Evolutionary conservation across 2,329 filamentous ascomycete genomes (phyloP).

Genomic region (Fusarium graminum): DNA sequence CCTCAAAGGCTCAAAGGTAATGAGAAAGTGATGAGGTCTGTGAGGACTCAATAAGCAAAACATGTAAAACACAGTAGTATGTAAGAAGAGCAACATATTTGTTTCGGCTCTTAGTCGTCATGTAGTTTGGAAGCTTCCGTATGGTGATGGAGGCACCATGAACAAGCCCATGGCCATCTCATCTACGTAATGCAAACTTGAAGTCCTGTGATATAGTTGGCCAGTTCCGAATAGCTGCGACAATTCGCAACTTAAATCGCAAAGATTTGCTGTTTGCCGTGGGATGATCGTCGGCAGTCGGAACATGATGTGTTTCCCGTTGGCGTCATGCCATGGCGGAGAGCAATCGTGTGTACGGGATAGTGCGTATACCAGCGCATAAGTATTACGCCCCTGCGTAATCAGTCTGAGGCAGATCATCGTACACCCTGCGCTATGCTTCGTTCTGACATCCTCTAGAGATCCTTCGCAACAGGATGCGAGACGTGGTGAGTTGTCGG

Average conservation of each 20-base stretch:
- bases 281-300: constrained; percentile 36
- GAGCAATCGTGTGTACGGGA: constrained; percentile 20
- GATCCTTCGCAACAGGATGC: constrained; percentile 5
- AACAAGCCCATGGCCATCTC: constrained; percentile 13
- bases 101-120: constrained; percentile 21
- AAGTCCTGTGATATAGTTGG: constrained; percentile 24
- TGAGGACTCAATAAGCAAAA: constrained; percentile 8
- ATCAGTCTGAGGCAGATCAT: constrained; percentile 36
- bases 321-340: constrained; percentile 24
- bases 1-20: not conserved
- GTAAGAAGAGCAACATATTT: constrained; percentile 2
- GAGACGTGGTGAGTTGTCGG: not conserved
- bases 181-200: constrained; percentile 4
- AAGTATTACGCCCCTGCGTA: constrained; percentile 27
- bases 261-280: constrained; percentile 17
- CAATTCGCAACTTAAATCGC: constrained; percentile 24
- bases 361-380: not conserved
- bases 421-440: constrained; percentile 9
- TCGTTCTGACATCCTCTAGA: constrained; percentile 11
- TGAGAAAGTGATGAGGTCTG: constrained; percentile 10
- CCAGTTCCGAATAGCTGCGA: constrained; percentile 27
- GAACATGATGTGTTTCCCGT: constrained; percentile 39
- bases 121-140: constrained; percentile 3
- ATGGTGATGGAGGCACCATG: constrained; percentile 3
- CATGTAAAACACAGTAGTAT: not conserved